Evolutionary conservation across 352 stramenopile species (phyloP).

Genomic region (Globisporangium emineosum): DNA sequence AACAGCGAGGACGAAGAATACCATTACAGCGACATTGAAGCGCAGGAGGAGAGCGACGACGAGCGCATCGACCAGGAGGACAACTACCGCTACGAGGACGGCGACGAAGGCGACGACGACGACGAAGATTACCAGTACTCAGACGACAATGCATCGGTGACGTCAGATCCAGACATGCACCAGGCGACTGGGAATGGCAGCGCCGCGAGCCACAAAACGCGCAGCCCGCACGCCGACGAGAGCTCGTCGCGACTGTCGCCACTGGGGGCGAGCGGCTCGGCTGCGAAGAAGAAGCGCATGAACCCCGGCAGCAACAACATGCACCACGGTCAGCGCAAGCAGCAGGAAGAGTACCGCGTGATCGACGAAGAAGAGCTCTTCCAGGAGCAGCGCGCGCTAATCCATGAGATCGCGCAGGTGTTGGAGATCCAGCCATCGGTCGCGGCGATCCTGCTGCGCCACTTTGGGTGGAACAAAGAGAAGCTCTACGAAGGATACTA

Average conservation of each 20-base stretch:
- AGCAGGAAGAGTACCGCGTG: conserved; percentile 68
- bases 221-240: conserved; percentile 21
- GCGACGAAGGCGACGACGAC: conserved; percentile 22
- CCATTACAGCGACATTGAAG: conserved; percentile 79
- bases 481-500: conserved; percentile 89
- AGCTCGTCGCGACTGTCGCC: conserved; percentile 34
- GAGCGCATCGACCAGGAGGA: conserved; percentile 19
- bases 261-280: conserved; percentile 31
- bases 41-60: conserved; percentile 46
- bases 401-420: conserved; percentile 73
- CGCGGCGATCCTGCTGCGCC: conserved; percentile 72
- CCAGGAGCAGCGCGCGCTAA: conserved; percentile 53
- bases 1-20: conserved; percentile 61
- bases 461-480: conserved; percentile 90
- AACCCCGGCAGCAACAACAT: conserved; percentile 30
- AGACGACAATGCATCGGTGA: conserved; percentile 43
- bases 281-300: conserved; percentile 73
- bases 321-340: conserved; percentile 22
- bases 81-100: conserved; percentile 13
- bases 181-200: conserved; percentile 9
- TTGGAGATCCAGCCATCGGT: conserved; percentile 63
- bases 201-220: conserved; percentile 26
- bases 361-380: conserved; percentile 84
- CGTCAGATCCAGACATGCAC: conserved; percentile 22
- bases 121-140: conserved; percentile 66